These are phyloP conservation scores for Ophiostoma piceae DNA, from an alignment of 2,329 filamentous ascomycete genomes.

Conservation along the genomic window DNA sequence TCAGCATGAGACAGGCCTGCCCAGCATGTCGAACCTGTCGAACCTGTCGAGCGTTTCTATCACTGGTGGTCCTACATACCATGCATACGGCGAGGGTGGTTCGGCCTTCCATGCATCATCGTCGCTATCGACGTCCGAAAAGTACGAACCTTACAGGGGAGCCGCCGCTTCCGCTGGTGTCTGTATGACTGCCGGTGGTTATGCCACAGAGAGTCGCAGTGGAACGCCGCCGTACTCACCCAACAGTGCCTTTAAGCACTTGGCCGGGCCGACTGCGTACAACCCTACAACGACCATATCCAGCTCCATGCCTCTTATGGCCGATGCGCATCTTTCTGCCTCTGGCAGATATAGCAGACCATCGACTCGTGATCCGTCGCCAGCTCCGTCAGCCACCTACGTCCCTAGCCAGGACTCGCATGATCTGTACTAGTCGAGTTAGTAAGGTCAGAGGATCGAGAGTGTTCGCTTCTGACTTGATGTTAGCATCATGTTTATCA, in stretches of 20 bases:
- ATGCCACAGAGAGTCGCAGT: background rate
- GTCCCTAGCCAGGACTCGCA: slow-evolving; percentile 4
- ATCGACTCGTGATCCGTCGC: slow-evolving; percentile 7
- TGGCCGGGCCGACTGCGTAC: background rate
- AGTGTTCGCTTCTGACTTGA: background rate
- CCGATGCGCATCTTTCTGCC: background rate
- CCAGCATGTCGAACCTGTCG: background rate
- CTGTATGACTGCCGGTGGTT: background rate
- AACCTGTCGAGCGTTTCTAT: background rate
- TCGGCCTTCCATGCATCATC: background rate
- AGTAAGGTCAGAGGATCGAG: background rate
- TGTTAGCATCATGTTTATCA: background rate
- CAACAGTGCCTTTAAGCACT: background rate
- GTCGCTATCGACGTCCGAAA: background rate
- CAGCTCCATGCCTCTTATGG: slow-evolving; percentile 9
- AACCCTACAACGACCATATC: background rate
- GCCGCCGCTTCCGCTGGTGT: background rate
- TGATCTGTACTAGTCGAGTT: background rate
- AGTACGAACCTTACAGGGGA: background rate
- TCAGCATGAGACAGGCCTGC: slow-evolving; percentile 4
- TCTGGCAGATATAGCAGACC: background rate
- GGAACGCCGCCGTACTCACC: background rate
- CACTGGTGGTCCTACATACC: slow-evolving; percentile 1
- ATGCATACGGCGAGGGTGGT: slow-evolving; percentile 19
- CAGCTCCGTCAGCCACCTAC: slow-evolving; percentile 16